Base-by-base conservation (phyloP, 2,329 filamentous ascomycete species). In the Ascomycota sp. region DNA sequence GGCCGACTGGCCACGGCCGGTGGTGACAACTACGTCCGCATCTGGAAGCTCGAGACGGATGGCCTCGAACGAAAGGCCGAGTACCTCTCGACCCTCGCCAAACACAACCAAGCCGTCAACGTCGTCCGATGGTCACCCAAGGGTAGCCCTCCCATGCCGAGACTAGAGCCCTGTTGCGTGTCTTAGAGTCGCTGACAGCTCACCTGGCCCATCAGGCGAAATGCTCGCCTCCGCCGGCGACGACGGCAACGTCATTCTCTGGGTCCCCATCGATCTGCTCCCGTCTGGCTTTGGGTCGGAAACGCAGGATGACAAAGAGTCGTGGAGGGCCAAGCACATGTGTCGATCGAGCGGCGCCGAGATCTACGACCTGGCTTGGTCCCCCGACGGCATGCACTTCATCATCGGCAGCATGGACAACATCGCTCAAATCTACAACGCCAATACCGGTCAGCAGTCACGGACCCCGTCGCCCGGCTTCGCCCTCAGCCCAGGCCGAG, bases 371-470 rank as follows among this genome's bases (percentile, higher is more conserved):
- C 60, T 98, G 33, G 89, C 89, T 30, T 98, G 89, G 91, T 95
- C 89, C 29, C 91, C 91, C n/a, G 89, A 98, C 52, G 83, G 80
- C 24, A 62, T 75, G 24, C 89, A 91, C 57, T 93, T 98, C 59
- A 94, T 98, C 43, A 94, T 91, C 17, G 89, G 89, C 24, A 95
- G 89, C 56, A 95, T 98, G 85, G 89, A 98, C 57, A 98, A 98
- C 50, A 76, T 95, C 48, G 85, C 89, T 34, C 71, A 86, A 35
- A 95, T 98, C 43, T 95, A 94, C 61, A 94, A 92, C 53, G 80
- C 85, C 33, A 76, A 79, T 38, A 89, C 79, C 43, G 86, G 81
- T 85, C 60, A 38, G 65, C 41, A 36, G 31, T 25, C 28, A 23
- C 12, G 10, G 5, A 29, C 12, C 21, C 22, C 25, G 13, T 22